phyloP scores from a whole-genome alignment of 768 basidiomycete genomes.

The Termitomyces sp. region DNA sequence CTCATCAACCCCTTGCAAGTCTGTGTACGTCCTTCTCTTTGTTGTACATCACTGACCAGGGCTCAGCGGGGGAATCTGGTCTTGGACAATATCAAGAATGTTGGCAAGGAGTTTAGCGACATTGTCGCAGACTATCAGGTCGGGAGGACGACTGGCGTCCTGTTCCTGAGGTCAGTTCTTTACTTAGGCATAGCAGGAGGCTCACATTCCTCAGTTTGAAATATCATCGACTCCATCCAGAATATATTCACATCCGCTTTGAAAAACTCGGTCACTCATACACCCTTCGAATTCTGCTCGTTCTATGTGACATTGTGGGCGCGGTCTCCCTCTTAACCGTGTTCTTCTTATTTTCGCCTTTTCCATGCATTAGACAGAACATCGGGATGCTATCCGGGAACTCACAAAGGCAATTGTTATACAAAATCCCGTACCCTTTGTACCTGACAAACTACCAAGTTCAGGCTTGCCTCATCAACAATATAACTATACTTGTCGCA shows the following conservation, averaged over 20 bases:
- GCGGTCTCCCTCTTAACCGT: not conserved
- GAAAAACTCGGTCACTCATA: slow-evolving; percentile 80
- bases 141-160: slow-evolving; percentile 85
- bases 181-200: not conserved
- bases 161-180: slow-evolving; percentile 75
- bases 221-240: slow-evolving; percentile 95
- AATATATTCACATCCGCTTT: slow-evolving; percentile 91
- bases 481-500: slow-evolving; percentile 86
- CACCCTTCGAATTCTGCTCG: slow-evolving; percentile 77
- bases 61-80: slow-evolving; percentile 80
- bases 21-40: not conserved
- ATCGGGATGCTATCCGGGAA: slow-evolving; percentile 87
- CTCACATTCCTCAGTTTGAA: slow-evolving; percentile 52
- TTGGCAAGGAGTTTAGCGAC: slow-evolving; percentile 92
- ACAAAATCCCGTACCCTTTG: not conserved
- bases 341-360: not conserved
- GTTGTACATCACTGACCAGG: slow-evolving; percentile 1
- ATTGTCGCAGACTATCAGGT: slow-evolving; percentile 95
- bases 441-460: slow-evolving; percentile 1
- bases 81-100: slow-evolving; percentile 81
- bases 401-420: slow-evolving; percentile 68
- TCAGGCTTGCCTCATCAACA: slow-evolving; percentile 84
- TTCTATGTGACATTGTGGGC: slow-evolving; percentile 89
- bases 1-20: slow-evolving; percentile 62
- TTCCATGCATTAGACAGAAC: slow-evolving; percentile 60